A percentile compares a stretch with the other conserved stretches of the same genome.
phyloP scores from a whole-genome alignment of 768 basidiomycete genomes.

The Russula sp. region DNA sequence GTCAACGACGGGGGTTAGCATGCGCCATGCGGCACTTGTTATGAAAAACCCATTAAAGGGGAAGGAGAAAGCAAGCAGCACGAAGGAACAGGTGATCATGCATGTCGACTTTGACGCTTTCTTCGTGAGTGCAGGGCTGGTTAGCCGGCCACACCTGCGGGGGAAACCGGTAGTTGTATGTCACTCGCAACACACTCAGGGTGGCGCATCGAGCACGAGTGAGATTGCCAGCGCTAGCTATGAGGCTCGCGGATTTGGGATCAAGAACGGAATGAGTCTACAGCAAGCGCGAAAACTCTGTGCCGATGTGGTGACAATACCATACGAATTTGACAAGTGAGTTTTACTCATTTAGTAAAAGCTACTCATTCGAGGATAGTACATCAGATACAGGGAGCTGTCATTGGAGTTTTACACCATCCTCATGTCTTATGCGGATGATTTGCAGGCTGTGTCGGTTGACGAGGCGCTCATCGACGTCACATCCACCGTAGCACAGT shows the following conservation, averaged over 20 bases:
- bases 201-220: constrained; percentile 77
- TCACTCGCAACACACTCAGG: constrained; percentile 80
- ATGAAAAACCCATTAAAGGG: constrained; percentile 55
- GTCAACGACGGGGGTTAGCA: constrained; percentile 30
- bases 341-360: constrained; percentile 27
- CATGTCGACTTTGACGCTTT: constrained; percentile 97
- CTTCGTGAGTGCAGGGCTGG: constrained; percentile 89
- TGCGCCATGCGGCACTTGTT: constrained; percentile 46
- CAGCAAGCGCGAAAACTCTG: constrained; percentile 79
- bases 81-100: constrained; percentile 69
- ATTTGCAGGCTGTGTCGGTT: constrained; percentile 91
- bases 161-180: constrained; percentile 94
- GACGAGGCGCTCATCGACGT: constrained; percentile 96
- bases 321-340: constrained; percentile 90
- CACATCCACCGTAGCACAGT: constrained; percentile 52
- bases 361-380: constrained; percentile 12
- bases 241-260: constrained; percentile 83
- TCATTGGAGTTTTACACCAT: constrained; percentile 92
- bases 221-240: constrained; percentile 96
- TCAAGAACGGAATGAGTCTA: constrained; percentile 93
- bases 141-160: constrained; percentile 72
- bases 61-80: constrained; percentile 53
- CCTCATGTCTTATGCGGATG: constrained; percentile 84
- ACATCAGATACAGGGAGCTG: constrained; percentile 72
- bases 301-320: constrained; percentile 68